Evolutionary conservation across 352 stramenopile species (phyloP).

Genomic region (Globisporangium orthogonon): DNA sequence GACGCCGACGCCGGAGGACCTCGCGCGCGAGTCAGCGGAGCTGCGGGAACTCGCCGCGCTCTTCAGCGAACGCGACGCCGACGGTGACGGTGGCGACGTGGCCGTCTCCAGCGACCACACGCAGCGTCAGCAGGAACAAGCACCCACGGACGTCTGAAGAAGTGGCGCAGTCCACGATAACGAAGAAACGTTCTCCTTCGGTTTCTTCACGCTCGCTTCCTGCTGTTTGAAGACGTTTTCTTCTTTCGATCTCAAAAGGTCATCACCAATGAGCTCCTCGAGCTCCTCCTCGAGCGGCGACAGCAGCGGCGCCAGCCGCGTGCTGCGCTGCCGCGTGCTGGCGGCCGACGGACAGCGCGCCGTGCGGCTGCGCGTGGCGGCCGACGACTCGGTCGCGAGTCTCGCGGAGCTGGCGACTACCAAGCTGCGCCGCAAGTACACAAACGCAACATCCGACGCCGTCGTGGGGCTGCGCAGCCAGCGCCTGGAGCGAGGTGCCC

Average conservation of each 20-base stretch:
- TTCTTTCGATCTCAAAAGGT: no score
- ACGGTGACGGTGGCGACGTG: no score
- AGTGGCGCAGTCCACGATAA: no score
- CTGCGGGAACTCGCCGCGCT: constrained; percentile 18
- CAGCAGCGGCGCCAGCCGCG: not conserved
- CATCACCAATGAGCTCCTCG: not conserved
- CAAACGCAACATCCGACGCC: not conserved
- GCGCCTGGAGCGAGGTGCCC: constrained; percentile 3
- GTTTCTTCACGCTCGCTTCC: not conserved
- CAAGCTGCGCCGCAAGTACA: constrained; percentile 8
- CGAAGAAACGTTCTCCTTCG: not conserved
- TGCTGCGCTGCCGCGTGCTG: constrained; percentile 5
- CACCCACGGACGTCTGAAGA: not conserved
- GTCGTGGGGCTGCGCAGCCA: constrained; percentile 5
- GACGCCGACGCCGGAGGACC: constrained; percentile 3
- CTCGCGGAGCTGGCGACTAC: constrained; percentile 5
- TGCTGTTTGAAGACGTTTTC: not conserved
- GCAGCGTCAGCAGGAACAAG: not conserved
- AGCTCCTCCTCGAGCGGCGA: not conserved
- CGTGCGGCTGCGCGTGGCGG: constrained; percentile 2
- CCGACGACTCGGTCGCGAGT: constrained; percentile 2
- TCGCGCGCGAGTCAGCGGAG: constrained; percentile 19
- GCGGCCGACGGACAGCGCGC: not conserved
- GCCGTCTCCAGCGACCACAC: no score
- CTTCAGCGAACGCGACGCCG: constrained; percentile 11